phyloP scores from a whole-genome alignment of 345 rosid genomes.

The Hirschfeldia incana region DNA sequence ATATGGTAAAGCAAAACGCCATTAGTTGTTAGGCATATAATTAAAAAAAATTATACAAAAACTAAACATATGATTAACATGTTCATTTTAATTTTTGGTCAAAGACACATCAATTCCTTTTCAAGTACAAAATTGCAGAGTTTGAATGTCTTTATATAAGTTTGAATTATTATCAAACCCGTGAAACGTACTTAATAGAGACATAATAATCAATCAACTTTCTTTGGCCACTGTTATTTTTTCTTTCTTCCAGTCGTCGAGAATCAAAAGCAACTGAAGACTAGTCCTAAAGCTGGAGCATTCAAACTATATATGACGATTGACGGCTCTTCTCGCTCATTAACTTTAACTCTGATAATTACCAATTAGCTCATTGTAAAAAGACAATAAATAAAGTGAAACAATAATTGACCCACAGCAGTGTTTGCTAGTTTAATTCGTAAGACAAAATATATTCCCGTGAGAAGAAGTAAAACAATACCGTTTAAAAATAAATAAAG shows the following conservation, averaged over 20 bases:
- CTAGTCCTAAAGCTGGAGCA: slow-evolving; percentile 28
- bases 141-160: slow-evolving; percentile 23
- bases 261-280: slow-evolving; percentile 26
- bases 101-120: neutral
- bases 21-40: neutral
- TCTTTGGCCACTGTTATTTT: neutral
- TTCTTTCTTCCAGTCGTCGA: neutral
- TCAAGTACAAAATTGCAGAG: slow-evolving; percentile 4
- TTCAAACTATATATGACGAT: slow-evolving; percentile 1
- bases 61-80: neutral
- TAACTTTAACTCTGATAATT: neutral
- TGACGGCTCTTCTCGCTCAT: slow-evolving; percentile 10
- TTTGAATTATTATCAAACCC: slow-evolving; percentile 23
- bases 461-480: too few relatives aligned
- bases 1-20: neutral
- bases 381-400: slow-evolving; percentile 4
- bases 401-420: neutral
- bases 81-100: neutral
- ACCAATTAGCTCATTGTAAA: slow-evolving; percentile 2
- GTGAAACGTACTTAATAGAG: slow-evolving; percentile 23
- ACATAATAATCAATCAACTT: slow-evolving; percentile 20
- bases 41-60: neutral
- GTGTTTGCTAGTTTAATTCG: neutral
- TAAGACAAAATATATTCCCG: neutral
- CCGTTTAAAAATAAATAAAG: too few relatives aligned